Base-by-base conservation (phyloP, 2,329 filamentous ascomycete genomes). In the Aspergillus fumigatiaffinis region DNA sequence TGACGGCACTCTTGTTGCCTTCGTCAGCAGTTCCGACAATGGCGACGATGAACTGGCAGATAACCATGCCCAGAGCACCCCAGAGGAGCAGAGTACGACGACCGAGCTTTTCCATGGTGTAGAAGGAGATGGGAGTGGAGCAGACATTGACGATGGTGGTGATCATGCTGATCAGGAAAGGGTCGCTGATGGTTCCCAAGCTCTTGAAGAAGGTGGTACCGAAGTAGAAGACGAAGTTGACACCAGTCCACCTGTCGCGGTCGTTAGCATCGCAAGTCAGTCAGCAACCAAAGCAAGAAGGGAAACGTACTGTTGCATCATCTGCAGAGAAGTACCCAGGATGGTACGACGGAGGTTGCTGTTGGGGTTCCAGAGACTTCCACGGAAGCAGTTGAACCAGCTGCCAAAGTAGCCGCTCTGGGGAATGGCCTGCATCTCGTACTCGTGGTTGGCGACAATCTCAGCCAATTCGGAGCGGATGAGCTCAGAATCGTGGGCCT, bases 211-310 rank as follows among this genome's bases (percentile, higher is more conserved):
- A 95, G 58, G 89, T 85, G 35, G 90, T 92, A 38, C 89, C 91
- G 79, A 87, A 91, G 79, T 91, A 90, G 81, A 92, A 94, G 81
- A 94, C 90, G 77, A 93, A 95, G 83, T 96, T 96, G 77, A 96
- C 89, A 80, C 91, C 90, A 26, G 90, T 92, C 85, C 84, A 72
- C 35, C 66, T 66, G 21, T 41, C 23, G 2, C 8, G 14, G 29
- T 32, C 25, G 20, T 29, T 44, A 53, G 53, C 21, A 25, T 42
- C 12, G 28, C 38, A 49, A 50, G 32, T 35, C 32, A 38, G 32
- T 38, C 14, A 50, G 35, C 12, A 57, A 29, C 51, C 26, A 46
- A 42, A 10, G 41, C 26, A 63, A 84, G 21, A 35, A 41, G 21
- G 9, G 25, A 32, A 42, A 56, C 61, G 25, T 62, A 70, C 76